Base-by-base conservation (phyloP, 2,329 filamentous ascomycete genomes). In the Bipolaris sorokiniana region DNA sequence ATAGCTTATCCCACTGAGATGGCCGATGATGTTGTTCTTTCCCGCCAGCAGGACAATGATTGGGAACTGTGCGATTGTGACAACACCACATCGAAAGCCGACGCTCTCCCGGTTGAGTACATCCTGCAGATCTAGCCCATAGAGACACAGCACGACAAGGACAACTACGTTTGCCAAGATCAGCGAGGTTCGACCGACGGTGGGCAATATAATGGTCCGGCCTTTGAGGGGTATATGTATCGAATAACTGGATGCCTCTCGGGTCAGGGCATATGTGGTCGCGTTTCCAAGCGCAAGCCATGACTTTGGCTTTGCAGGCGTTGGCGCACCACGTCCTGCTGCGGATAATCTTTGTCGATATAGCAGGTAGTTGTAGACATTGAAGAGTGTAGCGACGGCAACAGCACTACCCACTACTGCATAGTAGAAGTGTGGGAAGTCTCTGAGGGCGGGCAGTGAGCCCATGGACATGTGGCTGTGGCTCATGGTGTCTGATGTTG, bases 1-100 rank as follows among this genome's bases (percentile, higher is more conserved):
- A 67, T 90, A 86, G 58, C 87, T 86, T 9, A 83, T 81, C 10
- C 88, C 88, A 3, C 83, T 81, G 22, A 91, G 75, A 51, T 82
- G 78, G 1, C 85, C 87, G n/a, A 90, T 76, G 18, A 86, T 76
- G 62, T 85, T 86, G 55, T 82, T 80, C 70, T 84, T 84, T 9
- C 82, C 82, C 1, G 83, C 79, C 34, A 86, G 78, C 10, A 86
- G 73, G 62, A 85, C 82, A 49, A 86, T 76, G n/a, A 86, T 69
- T 1, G 84, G 84, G 3, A 86, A 63, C 62, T 86, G 84, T 9
- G 78, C 76, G 45, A 85, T 75, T 11, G 82, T 78, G 41, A 86
- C 77, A 52, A 81, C 83, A 4, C 82, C 84, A 4, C 80, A 81
- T 31, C 84, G 79, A 64, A 85, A 86, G 11, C 81, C 85, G 53